Percentiles rank a stretch among this genome's conserved stretches.
Evolutionary conservation across 495 filamentous ascomycete genomes (phyloP).

Genomic region (Penicillium canescens): DNA sequence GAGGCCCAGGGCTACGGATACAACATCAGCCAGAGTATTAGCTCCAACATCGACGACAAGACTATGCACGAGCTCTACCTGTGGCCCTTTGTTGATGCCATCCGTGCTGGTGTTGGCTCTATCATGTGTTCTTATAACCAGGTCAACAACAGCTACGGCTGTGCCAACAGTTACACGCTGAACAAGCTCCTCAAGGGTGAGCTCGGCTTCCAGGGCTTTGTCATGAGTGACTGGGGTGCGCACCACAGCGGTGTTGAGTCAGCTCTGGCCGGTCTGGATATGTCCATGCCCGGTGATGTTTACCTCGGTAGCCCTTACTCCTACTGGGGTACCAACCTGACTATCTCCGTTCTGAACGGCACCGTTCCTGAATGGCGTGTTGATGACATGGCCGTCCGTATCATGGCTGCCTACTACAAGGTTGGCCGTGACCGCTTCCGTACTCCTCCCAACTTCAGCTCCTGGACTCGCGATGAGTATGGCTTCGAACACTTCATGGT

Average conservation of each 20-base stretch:
- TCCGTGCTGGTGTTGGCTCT: conserved; percentile 75
- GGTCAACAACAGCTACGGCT: conserved; percentile 70
- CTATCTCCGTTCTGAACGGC: conserved; percentile 83
- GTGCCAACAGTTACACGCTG: conserved; percentile 68
- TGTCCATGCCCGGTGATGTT: conserved; percentile 93
- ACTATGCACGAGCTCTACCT: conserved; percentile 95
- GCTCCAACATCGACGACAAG: conserved; percentile 87
- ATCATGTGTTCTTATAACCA: conserved; percentile 97
- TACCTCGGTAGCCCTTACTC: conserved; percentile 68
- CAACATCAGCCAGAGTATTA: conserved; percentile 63
- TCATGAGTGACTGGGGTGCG: conserved; percentile 88
- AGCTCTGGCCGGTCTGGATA: conserved; percentile 85
- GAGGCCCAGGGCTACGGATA: conserved; percentile 64
- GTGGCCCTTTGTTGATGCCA: conserved; percentile 80
- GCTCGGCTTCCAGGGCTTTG: conserved; percentile 91
- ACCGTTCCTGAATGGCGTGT: conserved; percentile 88
- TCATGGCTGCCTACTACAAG: conserved; percentile 93
- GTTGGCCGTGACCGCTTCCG: conserved; percentile 67
- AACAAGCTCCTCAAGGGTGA: conserved; percentile 90
- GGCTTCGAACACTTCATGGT: conserved; percentile 66
- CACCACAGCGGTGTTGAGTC: conserved; percentile 80
- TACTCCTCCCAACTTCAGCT: conserved; percentile 79
- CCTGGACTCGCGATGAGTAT: conserved; percentile 78
- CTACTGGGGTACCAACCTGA: conserved; percentile 87
- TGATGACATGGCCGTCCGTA: conserved; percentile 90